Conservation (phyloP, 257 asterid genomes). For the Ballota nigra region DNA sequence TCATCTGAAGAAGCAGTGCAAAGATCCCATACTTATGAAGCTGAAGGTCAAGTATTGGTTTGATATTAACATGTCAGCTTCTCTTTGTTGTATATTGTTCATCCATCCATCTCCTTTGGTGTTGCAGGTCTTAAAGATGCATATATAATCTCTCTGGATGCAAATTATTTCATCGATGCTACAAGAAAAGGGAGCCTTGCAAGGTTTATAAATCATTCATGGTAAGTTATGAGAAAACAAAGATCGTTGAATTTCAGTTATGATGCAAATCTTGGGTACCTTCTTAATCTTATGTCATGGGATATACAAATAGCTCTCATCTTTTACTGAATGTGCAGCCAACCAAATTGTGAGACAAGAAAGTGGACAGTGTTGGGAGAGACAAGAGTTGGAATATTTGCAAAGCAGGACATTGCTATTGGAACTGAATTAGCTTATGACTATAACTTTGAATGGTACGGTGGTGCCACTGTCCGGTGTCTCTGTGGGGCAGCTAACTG, state of each 20-base stretch:
- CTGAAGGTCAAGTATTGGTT: conserved; percentile 51
- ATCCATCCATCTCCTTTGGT: conserved; percentile 23
- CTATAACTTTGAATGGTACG: conserved; percentile 95
- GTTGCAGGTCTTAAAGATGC: conserved; percentile 74
- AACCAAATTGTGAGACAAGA: conserved; percentile 95
- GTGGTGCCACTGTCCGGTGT: conserved; percentile 90
- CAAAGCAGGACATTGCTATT: conserved; percentile 56
- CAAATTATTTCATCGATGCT: conserved; percentile 76
- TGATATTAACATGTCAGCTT: conserved; percentile 10
- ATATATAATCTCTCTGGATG: conserved; percentile 70
- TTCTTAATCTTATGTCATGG: conserved; percentile 4
- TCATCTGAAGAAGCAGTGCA: conserved; percentile 66
- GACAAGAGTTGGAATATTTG: conserved; percentile 88
- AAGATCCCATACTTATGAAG: conserved; percentile 75
- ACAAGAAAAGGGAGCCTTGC: conserved; percentile 87
- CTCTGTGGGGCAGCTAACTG: conserved; percentile 90
- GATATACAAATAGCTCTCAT: conserved; percentile 5
- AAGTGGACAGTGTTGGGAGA: conserved; percentile 94
- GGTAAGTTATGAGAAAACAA: conserved; percentile 47
- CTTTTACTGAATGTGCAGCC: conserved; percentile 44
- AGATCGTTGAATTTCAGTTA: conserved; percentile 14
- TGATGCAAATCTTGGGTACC: conserved; percentile 13
- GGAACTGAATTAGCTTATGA: conserved; percentile 82
- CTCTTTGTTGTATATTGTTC: conserved; percentile 18
- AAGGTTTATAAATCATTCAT: conserved; percentile 89